Percentiles rank a stretch among this genome's conserved stretches.
These are phyloP conservation scores for Oryza nivara DNA, from an alignment of 176 grass and related monocot species.

Conservation along the genomic window DNA sequence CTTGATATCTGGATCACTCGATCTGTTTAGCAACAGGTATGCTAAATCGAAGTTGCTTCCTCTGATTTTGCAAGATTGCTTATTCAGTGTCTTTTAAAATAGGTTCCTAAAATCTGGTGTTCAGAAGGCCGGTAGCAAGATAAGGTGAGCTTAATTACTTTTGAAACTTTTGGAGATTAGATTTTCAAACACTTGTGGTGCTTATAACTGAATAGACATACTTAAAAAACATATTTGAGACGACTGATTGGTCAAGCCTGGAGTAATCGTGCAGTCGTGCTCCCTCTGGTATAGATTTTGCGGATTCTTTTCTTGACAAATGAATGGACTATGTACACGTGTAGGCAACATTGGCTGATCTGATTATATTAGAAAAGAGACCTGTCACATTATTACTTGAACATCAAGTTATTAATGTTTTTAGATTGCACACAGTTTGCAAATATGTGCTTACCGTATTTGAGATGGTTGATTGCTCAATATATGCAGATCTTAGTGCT, in stretches of 20 bases:
- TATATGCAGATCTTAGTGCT: slow-evolving; percentile 16
- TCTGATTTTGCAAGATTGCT: neutral
- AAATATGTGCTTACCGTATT: slow-evolving; percentile 1
- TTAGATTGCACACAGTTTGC: neutral
- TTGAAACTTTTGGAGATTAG: slow-evolving; percentile 18
- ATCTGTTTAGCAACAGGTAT: slow-evolving; percentile 92
- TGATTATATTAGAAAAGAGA: slow-evolving; percentile 14
- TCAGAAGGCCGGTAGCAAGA: slow-evolving; percentile 75
- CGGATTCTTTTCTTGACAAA: neutral
- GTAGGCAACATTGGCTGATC: neutral
- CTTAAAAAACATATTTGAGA: neutral
- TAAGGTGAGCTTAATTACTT: slow-evolving; percentile 54
- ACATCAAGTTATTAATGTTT: neutral
- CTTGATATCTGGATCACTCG: slow-evolving; percentile 83
- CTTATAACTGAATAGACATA: neutral
- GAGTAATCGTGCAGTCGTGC: neutral
- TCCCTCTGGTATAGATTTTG: neutral
- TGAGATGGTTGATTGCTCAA: slow-evolving; percentile 6
- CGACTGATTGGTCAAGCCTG: neutral
- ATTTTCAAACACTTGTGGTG: neutral
- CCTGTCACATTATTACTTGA: neutral
- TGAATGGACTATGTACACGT: neutral
- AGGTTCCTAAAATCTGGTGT: slow-evolving; percentile 88
- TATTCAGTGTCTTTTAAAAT: slow-evolving; percentile 28
- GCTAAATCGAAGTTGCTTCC: neutral